These are phyloP conservation scores for Williopsis jadinii DNA, from an alignment of 1,139 yeast species.

Conservation along the genomic window DNA sequence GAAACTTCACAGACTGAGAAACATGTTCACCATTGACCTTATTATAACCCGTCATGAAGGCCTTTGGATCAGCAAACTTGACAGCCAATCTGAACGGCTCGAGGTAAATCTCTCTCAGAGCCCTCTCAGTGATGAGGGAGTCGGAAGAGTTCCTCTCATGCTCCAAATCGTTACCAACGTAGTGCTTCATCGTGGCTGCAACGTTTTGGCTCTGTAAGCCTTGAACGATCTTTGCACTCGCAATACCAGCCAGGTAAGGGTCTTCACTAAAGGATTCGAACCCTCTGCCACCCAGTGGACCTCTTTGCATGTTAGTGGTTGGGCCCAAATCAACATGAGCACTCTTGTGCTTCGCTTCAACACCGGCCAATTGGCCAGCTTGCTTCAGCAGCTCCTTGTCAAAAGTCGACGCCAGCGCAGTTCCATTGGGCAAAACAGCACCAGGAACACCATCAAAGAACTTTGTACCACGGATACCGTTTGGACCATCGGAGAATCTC, in stretches of 20 bases:
- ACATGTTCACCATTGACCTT: conserved; percentile 52
- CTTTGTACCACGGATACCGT: conserved; percentile 46
- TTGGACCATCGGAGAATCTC: conserved; percentile 44
- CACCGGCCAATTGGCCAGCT: conserved; percentile 43
- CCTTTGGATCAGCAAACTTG: conserved; percentile 38
- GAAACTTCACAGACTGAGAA: conserved; percentile 37
- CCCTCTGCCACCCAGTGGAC: conserved; percentile 59
- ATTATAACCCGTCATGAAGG: conserved; percentile 56
- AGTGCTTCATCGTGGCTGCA: conserved; percentile 54
- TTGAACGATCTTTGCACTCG: conserved; percentile 40
- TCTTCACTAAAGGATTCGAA: conserved; percentile 61
- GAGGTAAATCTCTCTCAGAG: conserved; percentile 53
- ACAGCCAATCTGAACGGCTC: conserved; percentile 57
- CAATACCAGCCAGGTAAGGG: conserved; percentile 47
- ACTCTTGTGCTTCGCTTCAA: conserved; percentile 45
- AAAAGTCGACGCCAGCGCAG: conserved; percentile 31
- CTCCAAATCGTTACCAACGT: conserved; percentile 55
- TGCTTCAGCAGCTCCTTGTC: conserved; percentile 33
- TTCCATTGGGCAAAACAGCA: conserved; percentile 44
- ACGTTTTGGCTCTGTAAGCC: conserved; percentile 50
- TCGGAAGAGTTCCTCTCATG: conserved; percentile 44
- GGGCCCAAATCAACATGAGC: conserved; percentile 61
- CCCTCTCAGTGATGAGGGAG: conserved; percentile 46
- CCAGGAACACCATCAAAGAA: conserved; percentile 42
- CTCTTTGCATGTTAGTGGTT: conserved; percentile 43